Evolutionary conservation across 2,329 filamentous ascomycete species (phyloP), one percentile per base, ranked within the genome.

Genomic region (Botrytis medusae): DNA sequence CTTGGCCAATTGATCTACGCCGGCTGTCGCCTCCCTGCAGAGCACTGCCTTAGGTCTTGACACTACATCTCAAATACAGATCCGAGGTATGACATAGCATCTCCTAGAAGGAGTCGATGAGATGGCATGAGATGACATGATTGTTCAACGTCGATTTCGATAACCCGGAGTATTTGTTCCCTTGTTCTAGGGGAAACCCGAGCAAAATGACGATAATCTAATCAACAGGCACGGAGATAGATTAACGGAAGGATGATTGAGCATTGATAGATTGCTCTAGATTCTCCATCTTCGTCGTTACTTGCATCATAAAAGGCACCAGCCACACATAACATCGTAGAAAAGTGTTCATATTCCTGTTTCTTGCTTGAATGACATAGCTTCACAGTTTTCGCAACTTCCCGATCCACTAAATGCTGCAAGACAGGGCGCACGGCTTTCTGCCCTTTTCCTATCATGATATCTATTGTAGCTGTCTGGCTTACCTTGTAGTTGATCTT

Each of bases 61-160:
- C 18, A 25, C 12, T 16, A 68, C 34, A 32, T 10, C 37, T 25
- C 25, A 29, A 42, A n/a, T 44, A 54, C 42, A 44, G 69, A 18
- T 44, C 61, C 57, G 54, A 46, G 59, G 59, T 71, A 64, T 68
- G 70, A 72, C 70, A 72, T 68, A 69, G n/a, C 71, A 64, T 72
- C 40, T n/a, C 20, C 32, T 18, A 32, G 54, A 57, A 14, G 48
- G 22, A 37, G 51, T 54, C 64, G 14, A n/a, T 25, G 22, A 34
- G 42, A 64, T 34, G 62, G 12, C 42, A n/a, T 34, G 22, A 25
- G 42, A 64, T 34, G 62, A 12, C 42, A 46, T 32, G 32, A 32
- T 65, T 48, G 62, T 32, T 25, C 48, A 32, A 68, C 37, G 9
- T 32, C 34, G 25, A 57, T 68, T 57, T 57, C 18, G 10, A 68